Evolutionary conservation across 2,329 filamentous ascomycete genomes (phyloP).

Genomic region (Xylariaceae sp.): DNA sequence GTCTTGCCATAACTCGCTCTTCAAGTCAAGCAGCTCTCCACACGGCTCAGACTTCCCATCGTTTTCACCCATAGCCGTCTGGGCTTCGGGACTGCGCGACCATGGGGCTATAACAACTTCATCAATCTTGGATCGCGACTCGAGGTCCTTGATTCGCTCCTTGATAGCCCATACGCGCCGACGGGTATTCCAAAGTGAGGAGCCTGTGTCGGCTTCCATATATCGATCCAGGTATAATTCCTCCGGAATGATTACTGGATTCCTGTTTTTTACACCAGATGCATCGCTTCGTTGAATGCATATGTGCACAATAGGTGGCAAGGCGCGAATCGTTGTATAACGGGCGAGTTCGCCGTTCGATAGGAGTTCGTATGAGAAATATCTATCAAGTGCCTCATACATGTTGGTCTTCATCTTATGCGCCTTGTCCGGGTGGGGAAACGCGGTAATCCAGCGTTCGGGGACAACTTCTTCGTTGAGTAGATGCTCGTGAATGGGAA

Average conservation of each 20-base stretch:
- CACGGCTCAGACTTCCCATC: background rate
- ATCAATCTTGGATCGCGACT: constrained; percentile 9
- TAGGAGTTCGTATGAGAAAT: constrained; percentile 75
- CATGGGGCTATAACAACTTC: constrained; percentile 2
- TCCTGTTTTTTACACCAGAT: constrained; percentile 68
- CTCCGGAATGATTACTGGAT: constrained; percentile 73
- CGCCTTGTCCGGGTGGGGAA: constrained; percentile 42
- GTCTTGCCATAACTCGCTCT: constrained; percentile 16
- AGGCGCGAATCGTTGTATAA: constrained; percentile 66
- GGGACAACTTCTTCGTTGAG: constrained; percentile 54
- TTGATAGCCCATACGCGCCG: constrained; percentile 72
- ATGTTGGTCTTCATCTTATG: constrained; percentile 52
- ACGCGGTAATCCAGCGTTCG: constrained; percentile 59
- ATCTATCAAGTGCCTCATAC: constrained; percentile 77
- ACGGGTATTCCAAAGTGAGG: constrained; percentile 58
- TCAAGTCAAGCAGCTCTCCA: constrained; percentile 8
- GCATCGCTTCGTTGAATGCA: constrained; percentile 80
- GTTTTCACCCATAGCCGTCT: background rate
- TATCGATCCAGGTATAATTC: constrained; percentile 85
- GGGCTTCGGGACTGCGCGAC: background rate
- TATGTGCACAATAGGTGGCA: constrained; percentile 83
- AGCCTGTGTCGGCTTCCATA: constrained; percentile 60
- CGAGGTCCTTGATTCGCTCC: constrained; percentile 47
- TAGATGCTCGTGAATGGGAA: constrained; percentile 36
- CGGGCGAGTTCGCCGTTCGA: constrained; percentile 57